A percentile compares a stretch with the other conserved stretches of the same genome.
These are phyloP conservation scores for Azolla pinnata DNA, from an alignment of 75 land plant species.

Conservation along the genomic window DNA sequence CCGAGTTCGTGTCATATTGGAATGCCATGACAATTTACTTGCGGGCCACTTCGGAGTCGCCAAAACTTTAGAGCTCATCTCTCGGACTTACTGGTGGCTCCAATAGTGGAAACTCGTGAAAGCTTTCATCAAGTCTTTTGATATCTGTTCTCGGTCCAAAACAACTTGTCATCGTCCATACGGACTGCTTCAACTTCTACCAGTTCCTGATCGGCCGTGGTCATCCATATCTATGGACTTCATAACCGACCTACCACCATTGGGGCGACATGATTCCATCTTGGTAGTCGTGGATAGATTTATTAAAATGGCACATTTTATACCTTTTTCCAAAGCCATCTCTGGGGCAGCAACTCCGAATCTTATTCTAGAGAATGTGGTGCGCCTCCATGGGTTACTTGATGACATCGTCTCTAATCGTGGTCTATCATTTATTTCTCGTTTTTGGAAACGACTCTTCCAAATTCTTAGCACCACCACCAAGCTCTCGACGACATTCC, in stretches of 20 bases:
- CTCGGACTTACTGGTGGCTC: no score
- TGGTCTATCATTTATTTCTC: constrained; percentile 14
- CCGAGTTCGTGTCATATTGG: no score
- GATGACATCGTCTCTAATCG: no score
- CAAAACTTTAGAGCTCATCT: no score
- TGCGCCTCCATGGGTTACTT: constrained; percentile 10
- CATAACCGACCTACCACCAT: not conserved
- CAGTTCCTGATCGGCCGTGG: constrained; percentile 9
- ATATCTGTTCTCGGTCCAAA: constrained; percentile 12
- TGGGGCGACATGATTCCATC: constrained; percentile 12
- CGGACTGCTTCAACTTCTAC: constrained; percentile 15
- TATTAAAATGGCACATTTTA: constrained; percentile 37
- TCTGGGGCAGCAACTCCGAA: constrained; percentile 6
- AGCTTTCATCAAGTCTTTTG: constrained; percentile 5
- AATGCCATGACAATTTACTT: no score
- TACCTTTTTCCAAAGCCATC: constrained; percentile 15
- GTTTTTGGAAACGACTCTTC: constrained; percentile 7
- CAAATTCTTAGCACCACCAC: not conserved
- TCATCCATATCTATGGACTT: constrained; percentile 11
- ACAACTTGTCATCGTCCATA: constrained; percentile 10
- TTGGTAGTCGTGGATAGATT: constrained; percentile 29
- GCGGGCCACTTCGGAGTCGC: no score
- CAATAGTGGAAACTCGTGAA: no score
- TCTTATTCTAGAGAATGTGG: constrained; percentile 5
- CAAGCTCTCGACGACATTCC: no score